A percentile compares a stretch with the other conserved stretches of the same genome.
Conservation (phyloP, 2,329 filamentous ascomycete genomes). For the Penicillium sp. region DNA sequence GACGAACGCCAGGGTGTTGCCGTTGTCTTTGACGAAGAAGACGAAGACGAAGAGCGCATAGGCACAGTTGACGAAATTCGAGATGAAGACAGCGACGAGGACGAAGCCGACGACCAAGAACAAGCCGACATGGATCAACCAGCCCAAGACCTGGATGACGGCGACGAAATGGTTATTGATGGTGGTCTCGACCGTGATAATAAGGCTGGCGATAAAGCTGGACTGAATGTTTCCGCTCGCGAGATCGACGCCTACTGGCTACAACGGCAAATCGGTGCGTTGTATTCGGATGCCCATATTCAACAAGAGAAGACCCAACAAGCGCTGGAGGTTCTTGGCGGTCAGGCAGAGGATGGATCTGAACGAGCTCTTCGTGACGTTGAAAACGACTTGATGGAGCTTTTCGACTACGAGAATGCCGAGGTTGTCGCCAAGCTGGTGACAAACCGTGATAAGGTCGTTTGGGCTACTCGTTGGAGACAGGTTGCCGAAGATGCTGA, state of each 20-base stretch:
- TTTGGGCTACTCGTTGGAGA: slow-evolving; percentile 90
- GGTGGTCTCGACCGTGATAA: slow-evolving; percentile 53
- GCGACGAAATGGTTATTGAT: slow-evolving; percentile 82
- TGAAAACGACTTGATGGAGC: slow-evolving; percentile 96
- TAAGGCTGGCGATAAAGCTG: slow-evolving; percentile 47
- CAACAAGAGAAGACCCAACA: slow-evolving; percentile 90
- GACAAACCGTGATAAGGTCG: slow-evolving; percentile 87
- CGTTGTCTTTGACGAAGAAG: slow-evolving; percentile 92
- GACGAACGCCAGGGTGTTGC: slow-evolving; percentile 96
- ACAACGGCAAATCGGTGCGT: slow-evolving; percentile 82
- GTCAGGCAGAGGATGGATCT: slow-evolving; percentile 70
- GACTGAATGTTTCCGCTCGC: slow-evolving; percentile 69
- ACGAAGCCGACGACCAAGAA: slow-evolving; percentile 68
- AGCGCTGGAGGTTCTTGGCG: slow-evolving; percentile 79
- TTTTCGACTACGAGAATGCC: slow-evolving; percentile 96
- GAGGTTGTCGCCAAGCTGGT: slow-evolving; percentile 90
- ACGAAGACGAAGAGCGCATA: slow-evolving; percentile 78
- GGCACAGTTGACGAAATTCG: slow-evolving; percentile 80
- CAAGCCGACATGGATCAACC: slow-evolving; percentile 53
- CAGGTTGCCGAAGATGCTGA: slow-evolving; percentile 74
- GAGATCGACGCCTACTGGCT: slow-evolving; percentile 98
- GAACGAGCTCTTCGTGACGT: slow-evolving; percentile 88
- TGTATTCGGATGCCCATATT: slow-evolving; percentile 88
- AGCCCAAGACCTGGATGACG: slow-evolving; percentile 42
- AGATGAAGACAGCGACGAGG: slow-evolving; percentile 79